Base-by-base conservation (phyloP, 371 early-diverging fungal genomes). In the Mucor piriformis region DNA sequence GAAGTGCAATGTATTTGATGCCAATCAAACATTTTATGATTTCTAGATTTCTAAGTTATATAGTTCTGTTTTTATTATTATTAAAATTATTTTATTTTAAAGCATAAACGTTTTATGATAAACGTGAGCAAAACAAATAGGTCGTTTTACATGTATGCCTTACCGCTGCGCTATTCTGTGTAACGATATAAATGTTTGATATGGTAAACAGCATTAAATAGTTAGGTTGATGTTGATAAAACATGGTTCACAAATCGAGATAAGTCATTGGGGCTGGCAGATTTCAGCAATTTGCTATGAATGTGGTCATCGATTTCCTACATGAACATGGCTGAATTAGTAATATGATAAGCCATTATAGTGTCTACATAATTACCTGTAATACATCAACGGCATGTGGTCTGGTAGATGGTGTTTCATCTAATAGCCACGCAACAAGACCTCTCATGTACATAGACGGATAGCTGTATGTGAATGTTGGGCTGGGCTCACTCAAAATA, bases 391-490 rank as follows among this genome's bases (percentile, higher is more conserved):
- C 59, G 4, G 79, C 77, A 54, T 52, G 54, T 29, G 81, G 81
- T 48, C 81, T 67, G 20, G 70, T 77, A 24, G 57, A 42, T 37
- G 75, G 68, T 7, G 66, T 57, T 66, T 77, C 75, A 69, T 80
- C 77, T 33, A 80, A 54, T 29, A 80, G 42, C 81, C 81, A 80
- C 33, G 81, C 81, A 43, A 80, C 81, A 20, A 81, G 48, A 8
- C 81, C 77, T 49, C 81, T 68, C 77, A 77, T 81, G 50, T 80
- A 80, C 81, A 77, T 77, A 27, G 76, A 68, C 7, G 81, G 81
- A 42, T 73, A 77, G 20, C 77, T 75, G 54, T 80, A 80, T 8
- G 77, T 76, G 50, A 80, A 80, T 7, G 77, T 72, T 33, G 81
- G 81, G 50, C 74, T 75, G 18, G 77, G 72, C 57, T 80, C 77